Conservation (phyloP, 164 flowering plant genomes). For the Vitis amurensis region DNA sequence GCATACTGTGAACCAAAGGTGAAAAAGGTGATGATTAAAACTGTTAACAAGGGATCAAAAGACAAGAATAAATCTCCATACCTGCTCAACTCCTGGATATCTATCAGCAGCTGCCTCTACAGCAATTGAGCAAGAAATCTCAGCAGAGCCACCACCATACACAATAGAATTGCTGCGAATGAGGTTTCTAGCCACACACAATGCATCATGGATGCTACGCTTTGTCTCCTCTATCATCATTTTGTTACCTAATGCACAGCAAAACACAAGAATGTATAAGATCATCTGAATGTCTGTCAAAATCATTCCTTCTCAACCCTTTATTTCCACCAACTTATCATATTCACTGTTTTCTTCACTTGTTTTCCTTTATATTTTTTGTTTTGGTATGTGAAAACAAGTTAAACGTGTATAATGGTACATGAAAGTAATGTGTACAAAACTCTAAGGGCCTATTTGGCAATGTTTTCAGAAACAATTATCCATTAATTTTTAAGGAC, state of each 20-base stretch:
- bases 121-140: conserved; percentile 93
- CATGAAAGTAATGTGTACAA: no score
- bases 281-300: background rate
- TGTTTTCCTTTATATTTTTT: no score
- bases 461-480: no score
- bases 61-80: conserved; percentile 17
- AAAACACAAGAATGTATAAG: conserved; percentile 14
- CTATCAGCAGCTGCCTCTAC: conserved; percentile 96
- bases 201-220: conserved; percentile 94
- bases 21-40: background rate
- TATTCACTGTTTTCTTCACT: background rate
- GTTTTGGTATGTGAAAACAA: background rate
- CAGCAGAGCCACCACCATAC: conserved; percentile 98
- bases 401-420: background rate
- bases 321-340: background rate
- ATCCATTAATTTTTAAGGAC: no score
- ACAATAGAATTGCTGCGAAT: conserved; percentile 94
- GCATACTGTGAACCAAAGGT: conserved; percentile 66
- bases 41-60: background rate
- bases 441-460: no score
- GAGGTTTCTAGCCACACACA: conserved; percentile 93
- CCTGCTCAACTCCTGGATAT: conserved; percentile 98
- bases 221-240: conserved; percentile 99
- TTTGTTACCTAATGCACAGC: conserved; percentile 75
- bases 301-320: background rate